Conservation (phyloP, 2,329 filamentous ascomycete genomes). For the Didymella pinodella region DNA sequence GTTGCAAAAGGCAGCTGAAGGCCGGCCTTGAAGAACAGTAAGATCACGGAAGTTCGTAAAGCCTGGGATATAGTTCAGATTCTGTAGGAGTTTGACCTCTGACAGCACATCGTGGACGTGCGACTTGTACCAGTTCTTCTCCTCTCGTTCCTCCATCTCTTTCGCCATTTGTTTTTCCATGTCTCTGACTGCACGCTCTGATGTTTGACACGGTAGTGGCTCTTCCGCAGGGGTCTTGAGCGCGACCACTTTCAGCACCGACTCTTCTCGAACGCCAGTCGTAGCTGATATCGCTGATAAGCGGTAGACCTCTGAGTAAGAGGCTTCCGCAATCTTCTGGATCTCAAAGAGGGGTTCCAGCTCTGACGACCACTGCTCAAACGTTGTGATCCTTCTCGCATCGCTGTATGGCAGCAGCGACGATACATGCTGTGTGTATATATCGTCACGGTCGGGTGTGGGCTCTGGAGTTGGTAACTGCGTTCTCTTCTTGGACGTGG, state of each 20-base stretch:
- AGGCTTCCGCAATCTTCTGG: constrained; percentile 70
- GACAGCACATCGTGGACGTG: constrained; percentile 55
- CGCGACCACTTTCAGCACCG: constrained; percentile 57
- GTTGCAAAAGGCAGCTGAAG: constrained; percentile 58
- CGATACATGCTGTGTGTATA: constrained; percentile 37
- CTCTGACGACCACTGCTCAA: constrained; percentile 53
- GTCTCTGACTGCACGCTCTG: constrained; percentile 55
- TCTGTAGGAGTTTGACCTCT: constrained; percentile 63
- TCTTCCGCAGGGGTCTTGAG: constrained; percentile 46
- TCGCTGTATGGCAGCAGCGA: constrained; percentile 45
- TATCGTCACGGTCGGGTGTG: constrained; percentile 35
- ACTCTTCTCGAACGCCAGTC: constrained; percentile 49
- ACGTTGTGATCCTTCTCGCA: constrained; percentile 40
- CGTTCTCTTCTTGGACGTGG: constrained; percentile 20
- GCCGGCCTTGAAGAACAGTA: constrained; percentile 64
- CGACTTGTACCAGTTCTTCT: constrained; percentile 53
- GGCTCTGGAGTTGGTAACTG: constrained; percentile 30
- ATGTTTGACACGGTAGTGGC: constrained; percentile 45
- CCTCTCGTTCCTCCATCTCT: constrained; percentile 44
- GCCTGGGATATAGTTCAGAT: constrained; percentile 66
- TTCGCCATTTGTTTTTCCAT: constrained; percentile 51
- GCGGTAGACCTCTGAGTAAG: constrained; percentile 71
- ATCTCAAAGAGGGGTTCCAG: constrained; percentile 58
- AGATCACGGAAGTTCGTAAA: constrained; percentile 69
- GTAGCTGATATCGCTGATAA: constrained; percentile 52